These are phyloP conservation scores for Aspergillus sp. DNA, from an alignment of 2,329 filamentous ascomycete genomes.

Conservation along the genomic window DNA sequence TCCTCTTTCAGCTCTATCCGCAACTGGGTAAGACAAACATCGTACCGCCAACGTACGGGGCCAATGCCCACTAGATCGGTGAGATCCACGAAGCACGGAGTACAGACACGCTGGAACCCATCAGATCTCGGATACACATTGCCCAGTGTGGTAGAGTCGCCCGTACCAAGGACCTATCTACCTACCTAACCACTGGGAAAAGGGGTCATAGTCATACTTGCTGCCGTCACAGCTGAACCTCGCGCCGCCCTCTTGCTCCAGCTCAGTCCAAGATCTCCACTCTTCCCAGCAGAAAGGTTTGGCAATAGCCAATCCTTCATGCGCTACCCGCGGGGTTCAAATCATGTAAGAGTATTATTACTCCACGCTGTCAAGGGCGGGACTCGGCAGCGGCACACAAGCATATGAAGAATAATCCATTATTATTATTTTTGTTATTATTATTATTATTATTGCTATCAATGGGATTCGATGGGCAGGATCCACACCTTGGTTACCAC, in stretches of 20 bases:
- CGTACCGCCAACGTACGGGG: too few relatives aligned
- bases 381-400: constrained; percentile 3
- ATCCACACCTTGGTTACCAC: constrained; percentile 7
- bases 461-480: constrained; percentile 13
- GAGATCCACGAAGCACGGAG: too few relatives aligned
- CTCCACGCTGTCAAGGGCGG: constrained; percentile 2
- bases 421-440: neutral
- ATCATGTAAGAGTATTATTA: constrained; percentile 6
- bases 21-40: too few relatives aligned
- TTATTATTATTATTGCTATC: constrained; percentile 11
- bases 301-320: constrained; percentile 5
- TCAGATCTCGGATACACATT: too few relatives aligned
- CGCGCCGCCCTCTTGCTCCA: neutral
- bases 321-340: constrained; percentile 8
- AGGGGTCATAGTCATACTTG: neutral
- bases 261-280: constrained; percentile 5
- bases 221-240: constrained; percentile 2
- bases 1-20: neutral
- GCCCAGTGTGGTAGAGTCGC: too few relatives aligned
- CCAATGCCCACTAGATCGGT: too few relatives aligned
- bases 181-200: neutral
- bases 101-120: too few relatives aligned
- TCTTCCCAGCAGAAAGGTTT: constrained; percentile 3
- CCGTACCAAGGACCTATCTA: too few relatives aligned
- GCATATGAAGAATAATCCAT: neutral